Base-by-base conservation (phyloP, 1,139 yeast genomes). In the Candida pseudoviswanathii region DNA sequence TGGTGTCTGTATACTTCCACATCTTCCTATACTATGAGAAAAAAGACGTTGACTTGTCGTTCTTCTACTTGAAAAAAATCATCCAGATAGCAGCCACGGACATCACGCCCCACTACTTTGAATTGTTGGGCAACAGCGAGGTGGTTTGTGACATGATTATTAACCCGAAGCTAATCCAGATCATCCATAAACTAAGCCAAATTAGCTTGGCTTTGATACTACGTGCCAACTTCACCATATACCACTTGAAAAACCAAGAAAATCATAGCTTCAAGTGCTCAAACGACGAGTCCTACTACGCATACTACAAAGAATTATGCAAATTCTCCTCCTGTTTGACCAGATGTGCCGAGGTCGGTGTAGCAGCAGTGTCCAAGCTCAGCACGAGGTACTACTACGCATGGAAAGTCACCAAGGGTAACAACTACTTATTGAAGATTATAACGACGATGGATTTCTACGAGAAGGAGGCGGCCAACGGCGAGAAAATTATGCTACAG, bases 401-500 rank as follows among this genome's bases (percentile, higher is more conserved):
- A 0, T 79, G 84, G 84, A 67, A 77, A 56, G 66, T 73, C n/a
- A 69, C 75, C 37, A 78, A 77, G 50, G 73, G 75, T 2, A 80
- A 75, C 48, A 67, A 71, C 0, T 67, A 54, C 43, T 56, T 68
- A 40, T 60, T 71, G 51, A 64, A 62, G 44, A 58, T 63, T 0
- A 61, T 68, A 10, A 68, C 72, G 21, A 56, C 59, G 4, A 54
- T 59, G 46, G 68, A 64, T 2, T 73, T 73, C 49, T 75, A 73
- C 53, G 61, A 61, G 16, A 56, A 55, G 27, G 60, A 62, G 43
- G 54, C 55, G n/a, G 47, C 50, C 3, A 45, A 46, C 3, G 56
- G 59, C 2, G 50, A 48, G 24, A 21, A 53, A 39, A 43, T 59
- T 25, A 29, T 51, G 51, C 16, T 51, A 6, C 57, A 59, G 3